Evolutionary conservation across 371 early-diverging fungal genomes (phyloP).

Genomic region (Apophysomyces elegans): DNA sequence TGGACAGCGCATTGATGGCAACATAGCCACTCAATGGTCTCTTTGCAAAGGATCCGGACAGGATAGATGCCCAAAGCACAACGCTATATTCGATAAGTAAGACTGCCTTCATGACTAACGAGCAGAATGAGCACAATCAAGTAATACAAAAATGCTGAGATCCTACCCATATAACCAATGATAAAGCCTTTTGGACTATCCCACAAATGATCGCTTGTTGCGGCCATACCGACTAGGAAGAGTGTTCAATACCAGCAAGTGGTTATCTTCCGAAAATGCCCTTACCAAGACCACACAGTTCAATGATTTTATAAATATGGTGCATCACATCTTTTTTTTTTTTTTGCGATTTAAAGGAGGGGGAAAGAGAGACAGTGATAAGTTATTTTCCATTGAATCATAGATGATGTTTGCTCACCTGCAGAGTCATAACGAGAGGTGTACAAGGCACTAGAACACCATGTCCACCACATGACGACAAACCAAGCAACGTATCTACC

Average conservation of each 20-base stretch:
- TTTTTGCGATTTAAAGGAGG: background rate
- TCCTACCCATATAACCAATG: conserved; percentile 51
- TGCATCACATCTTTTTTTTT: conserved; percentile 43
- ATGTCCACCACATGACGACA: conserved; percentile 66
- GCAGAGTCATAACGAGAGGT: conserved; percentile 49
- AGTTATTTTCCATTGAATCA: no score
- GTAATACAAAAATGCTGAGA: background rate
- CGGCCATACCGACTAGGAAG: conserved; percentile 48
- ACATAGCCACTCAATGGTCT: conserved; percentile 42
- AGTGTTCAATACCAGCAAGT: background rate
- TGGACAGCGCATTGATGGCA: conserved; percentile 40
- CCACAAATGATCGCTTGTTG: conserved; percentile 35
- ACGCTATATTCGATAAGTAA: conserved; percentile 40
- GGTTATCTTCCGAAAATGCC: background rate
- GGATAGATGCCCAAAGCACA: conserved; percentile 27
- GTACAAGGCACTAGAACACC: conserved; percentile 61
- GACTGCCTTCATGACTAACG: conserved; percentile 50
- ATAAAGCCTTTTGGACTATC: conserved; percentile 43
- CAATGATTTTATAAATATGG: conserved; percentile 52
- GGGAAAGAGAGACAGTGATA: no score
- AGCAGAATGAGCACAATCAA: background rate
- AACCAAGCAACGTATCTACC: conserved; percentile 60
- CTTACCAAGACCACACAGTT: conserved; percentile 47
- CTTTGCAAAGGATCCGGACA: conserved; percentile 30
- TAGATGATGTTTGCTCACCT: conserved; percentile 16